Base-by-base conservation (phyloP, 352 stramenopile species). In the Peronospora destructor region DNA sequence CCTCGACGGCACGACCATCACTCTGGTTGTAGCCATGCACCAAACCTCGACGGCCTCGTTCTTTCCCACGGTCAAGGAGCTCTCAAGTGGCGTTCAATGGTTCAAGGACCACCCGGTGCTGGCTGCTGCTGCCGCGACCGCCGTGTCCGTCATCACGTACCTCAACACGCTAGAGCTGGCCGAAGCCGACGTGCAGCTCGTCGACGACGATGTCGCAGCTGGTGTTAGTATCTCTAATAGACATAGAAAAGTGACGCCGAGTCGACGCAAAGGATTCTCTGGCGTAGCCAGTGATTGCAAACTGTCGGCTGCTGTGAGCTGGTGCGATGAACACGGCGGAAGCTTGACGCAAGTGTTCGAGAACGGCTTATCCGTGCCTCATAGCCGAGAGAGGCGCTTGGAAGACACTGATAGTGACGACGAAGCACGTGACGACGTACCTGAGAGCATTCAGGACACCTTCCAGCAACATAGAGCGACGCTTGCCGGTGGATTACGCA, bases 41-140 rank as follows among this genome's bases (percentile, higher is more conserved):
- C 61, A 68, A 37, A 53, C 61, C 3, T 56, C 61, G 17, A 39
- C 66, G 25, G 63, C 74, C 32, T 87, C 79, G 44, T 83, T 97
- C 78, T 88, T 96, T 60, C 77, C 80, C 30, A 90, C 80, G 5
- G 73, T 76, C 56, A 85, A 90, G 55, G 83, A 93, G 62, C 71
- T 93, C 39, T 87, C 76, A 0, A 84, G 73, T 35, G 80, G 83
- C 6, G 54, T 93, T 28, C 79, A 90, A 57, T 93, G 83, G 83
- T 86, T 90, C 52, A 84, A 84, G 46, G 80, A 93, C 48, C 83
- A 93, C 53, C 83, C 83, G 21, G 74, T 93, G 38, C 68, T 90
- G 19, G 80, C 78, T 19, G 76, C 80, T 0, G 83, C 77, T 1
- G 83, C 83, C 13, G 83, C 80, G 45, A 89, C 83, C 1, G 77